These are phyloP conservation scores for Phytopythium sindhum DNA, from an alignment of 352 stramenopile genomes.

Conservation along the genomic window DNA sequence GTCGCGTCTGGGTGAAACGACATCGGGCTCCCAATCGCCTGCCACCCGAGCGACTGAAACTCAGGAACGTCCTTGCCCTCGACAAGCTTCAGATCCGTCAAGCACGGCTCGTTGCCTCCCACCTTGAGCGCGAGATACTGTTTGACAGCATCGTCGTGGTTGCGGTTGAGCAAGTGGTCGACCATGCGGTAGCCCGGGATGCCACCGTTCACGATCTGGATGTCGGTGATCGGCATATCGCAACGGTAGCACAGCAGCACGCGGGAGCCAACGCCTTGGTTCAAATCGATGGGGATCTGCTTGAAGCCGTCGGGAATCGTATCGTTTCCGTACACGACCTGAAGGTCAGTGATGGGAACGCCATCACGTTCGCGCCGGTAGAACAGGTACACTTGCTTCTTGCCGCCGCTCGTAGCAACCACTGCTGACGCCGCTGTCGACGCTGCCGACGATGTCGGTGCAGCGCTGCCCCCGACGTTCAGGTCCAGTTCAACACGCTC, in stretches of 20 bases:
- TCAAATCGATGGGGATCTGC: slow-evolving; percentile 82
- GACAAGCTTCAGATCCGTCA: slow-evolving; percentile 77
- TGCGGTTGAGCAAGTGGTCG: slow-evolving; percentile 69
- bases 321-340: slow-evolving; percentile 79
- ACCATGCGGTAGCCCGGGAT: slow-evolving; percentile 85
- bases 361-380: slow-evolving; percentile 67
- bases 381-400: slow-evolving; percentile 88
- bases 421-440: slow-evolving; percentile 6
- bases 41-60: slow-evolving; percentile 59
- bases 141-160: slow-evolving; percentile 61
- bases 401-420: slow-evolving; percentile 31
- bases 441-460: background rate
- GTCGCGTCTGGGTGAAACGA: slow-evolving; percentile 22
- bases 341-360: slow-evolving; percentile 82
- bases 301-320: slow-evolving; percentile 85
- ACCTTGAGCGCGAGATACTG: slow-evolving; percentile 85
- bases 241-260: slow-evolving; percentile 86
- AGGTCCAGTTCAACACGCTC: slow-evolving; percentile 80
- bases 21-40: slow-evolving; percentile 59
- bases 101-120: slow-evolving; percentile 70
- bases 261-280: slow-evolving; percentile 79
- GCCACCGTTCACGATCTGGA: slow-evolving; percentile 82
- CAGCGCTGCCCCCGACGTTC: slow-evolving; percentile 55
- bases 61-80: slow-evolving; percentile 33
- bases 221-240: slow-evolving; percentile 86